Percentiles rank a stretch among this genome's conserved stretches.
phyloP scores from a whole-genome alignment of 108 stramenopile species.

The Cyclotella choctawhatcheeana region DNA sequence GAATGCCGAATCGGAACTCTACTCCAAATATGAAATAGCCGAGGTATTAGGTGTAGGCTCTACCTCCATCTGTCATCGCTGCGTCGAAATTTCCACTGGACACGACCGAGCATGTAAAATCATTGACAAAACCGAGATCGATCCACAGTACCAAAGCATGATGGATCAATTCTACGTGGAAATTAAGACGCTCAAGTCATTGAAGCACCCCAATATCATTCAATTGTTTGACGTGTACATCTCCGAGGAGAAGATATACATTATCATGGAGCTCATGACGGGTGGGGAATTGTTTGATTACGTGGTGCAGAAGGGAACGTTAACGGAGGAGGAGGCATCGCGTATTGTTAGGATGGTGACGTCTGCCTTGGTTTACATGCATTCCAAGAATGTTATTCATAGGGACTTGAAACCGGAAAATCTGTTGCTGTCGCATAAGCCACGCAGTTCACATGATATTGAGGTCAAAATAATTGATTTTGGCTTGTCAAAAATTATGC shows the following conservation, averaged over 20 bases:
- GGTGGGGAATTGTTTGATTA: conserved; percentile 99
- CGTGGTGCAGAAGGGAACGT: conserved; percentile 94
- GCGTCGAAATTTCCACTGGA: conserved; percentile 58
- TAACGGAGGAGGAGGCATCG: conserved; percentile 85
- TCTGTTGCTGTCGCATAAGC: conserved; percentile 68
- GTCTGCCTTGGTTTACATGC: conserved; percentile 96
- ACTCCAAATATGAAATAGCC: conserved; percentile 85
- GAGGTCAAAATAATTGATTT: conserved; percentile 99
- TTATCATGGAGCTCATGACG: conserved; percentile 98
- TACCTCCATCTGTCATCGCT: conserved; percentile 94
- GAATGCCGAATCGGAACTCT: conserved; percentile 71
- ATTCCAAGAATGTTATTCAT: conserved; percentile 94
- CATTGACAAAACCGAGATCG: conserved; percentile 93
- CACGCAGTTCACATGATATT: conserved; percentile 50
- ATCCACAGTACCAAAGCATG: conserved; percentile 86
- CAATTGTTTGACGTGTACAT: conserved; percentile 93
- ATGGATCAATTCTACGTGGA: conserved; percentile 96
- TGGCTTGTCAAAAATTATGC: conserved; percentile 90
- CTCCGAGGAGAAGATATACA: conserved; percentile 90
- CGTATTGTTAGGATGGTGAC: conserved; percentile 90
- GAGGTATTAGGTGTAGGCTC: conserved; percentile 97
- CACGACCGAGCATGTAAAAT: conserved; percentile 93
- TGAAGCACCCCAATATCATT: conserved; percentile 95
- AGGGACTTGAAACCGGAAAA: conserved; percentile 98
- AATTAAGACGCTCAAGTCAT: conserved; percentile 75